Base-by-base conservation (phyloP, 139 green algal genomes). In the Picochlorum sp. region DNA sequence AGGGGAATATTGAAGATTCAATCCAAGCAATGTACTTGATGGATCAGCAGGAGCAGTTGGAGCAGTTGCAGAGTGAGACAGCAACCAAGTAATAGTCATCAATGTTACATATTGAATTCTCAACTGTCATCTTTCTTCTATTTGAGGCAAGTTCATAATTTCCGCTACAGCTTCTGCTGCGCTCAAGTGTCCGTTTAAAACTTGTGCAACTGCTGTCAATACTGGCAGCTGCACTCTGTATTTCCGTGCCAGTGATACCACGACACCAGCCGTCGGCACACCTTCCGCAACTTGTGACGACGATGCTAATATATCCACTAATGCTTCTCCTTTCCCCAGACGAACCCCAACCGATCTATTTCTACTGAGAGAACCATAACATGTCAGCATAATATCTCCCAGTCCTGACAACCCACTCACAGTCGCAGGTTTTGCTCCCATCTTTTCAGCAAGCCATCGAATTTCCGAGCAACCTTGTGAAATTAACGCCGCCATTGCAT, bases 351-450 rank as follows among this genome's bases (percentile, higher is more conserved):
- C 86, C 13, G 77, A 77, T 54, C 92, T 81, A 77, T 99, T 99
- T 60, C 94, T 84, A 0, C 81, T 93, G 9, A 98, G 80, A 68
- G 72, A 82, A 20, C 94, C 94, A 63, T 98, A 99, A 80, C 92
- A 99, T 7, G 94, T 98, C 50, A 99, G 86, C 90, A 98, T 98
- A 75, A 99, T 98, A 78, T 99, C 94, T 1, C 93, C 94, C 57
- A 97, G 77, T 1, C 94, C 94, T 20, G 85, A 90, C 37, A 97
- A 60, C 0, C 94, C 94, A 13, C 76, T 78, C 30, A 99, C 77
- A 4, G 94, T 99, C 13, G 81, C 85, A 3, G 89, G 66, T 67
- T 91, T 90, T 45, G 87, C 94, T 7, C 94, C 93, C 83, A 97
- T 91, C 70, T 93, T 90, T 67, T 90, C 83, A 1, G 85, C 81